Evolutionary conservation across 805 yeast genomes (phyloP), one percentile per base, ranked within the genome.

Genomic region (Lipomyces mesembrius): DNA sequence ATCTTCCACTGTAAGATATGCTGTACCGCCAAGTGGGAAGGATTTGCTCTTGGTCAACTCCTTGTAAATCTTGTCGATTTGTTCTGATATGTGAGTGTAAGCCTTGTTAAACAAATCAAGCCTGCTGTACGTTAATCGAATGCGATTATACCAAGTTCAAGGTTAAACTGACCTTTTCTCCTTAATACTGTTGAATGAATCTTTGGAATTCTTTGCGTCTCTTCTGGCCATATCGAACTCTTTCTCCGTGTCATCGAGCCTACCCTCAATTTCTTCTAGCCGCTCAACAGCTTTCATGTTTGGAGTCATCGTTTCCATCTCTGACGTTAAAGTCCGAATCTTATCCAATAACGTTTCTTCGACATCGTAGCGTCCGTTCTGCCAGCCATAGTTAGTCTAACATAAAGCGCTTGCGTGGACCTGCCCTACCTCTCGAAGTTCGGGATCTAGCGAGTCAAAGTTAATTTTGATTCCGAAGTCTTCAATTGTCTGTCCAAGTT

Each of bases 1-100:
- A 73, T 92, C 93, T 72, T 92, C 97, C 49, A 92, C 78, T 0
- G 94, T 88, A 65, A 95, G 81, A 69, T 91, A 89, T 0, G 98
- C 98, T n/a, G 95, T 88, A 0, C 98, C 98, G 55, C 98, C 98
- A 35, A 89, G 81, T 1, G 96, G 88, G 39, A 91, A 85, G 0
- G 88, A 84, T 3, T 83, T 78, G 0, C 90, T 84, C 70, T 85
- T 88, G 0, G 98, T 95, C 60, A 95, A 81, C 73, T 93, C 98
- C 74, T 92, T 89, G 77, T 94, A 95, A 9, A 92, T 87, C 0
- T 80, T 78, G 75, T 91, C 96, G 71, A 95, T 89, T 64, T 84
- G 83, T 1, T 81, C 82, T 3, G 94, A 85, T 39, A 94, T 88
- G 73, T 89, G 92, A n/a, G 85, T 83, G 73, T 89, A 92, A 0